Conservation (phyloP, 2,329 filamentous ascomycete species). For the Colletotrichum sublineola region DNA sequence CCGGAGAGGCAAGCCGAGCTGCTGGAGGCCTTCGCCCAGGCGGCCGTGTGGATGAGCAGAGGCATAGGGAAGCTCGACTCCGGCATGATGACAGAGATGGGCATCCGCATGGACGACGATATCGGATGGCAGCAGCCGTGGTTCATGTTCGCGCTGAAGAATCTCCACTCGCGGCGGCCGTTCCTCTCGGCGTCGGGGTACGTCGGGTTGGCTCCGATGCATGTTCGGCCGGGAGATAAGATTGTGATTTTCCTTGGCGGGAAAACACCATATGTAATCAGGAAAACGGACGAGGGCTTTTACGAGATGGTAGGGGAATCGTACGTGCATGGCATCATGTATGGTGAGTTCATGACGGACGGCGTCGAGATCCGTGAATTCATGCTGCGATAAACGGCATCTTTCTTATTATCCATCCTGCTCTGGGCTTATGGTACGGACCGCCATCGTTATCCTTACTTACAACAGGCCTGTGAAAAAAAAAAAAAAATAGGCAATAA, state of each 20-base stretch:
- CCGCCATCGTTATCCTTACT: too few relatives aligned
- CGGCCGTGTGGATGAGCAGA: constrained; percentile 2
- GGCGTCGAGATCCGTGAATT: background rate
- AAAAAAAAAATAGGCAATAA: background rate
- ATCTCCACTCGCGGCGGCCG: constrained; percentile 18
- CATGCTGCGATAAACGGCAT: background rate
- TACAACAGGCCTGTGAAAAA: too few relatives aligned
- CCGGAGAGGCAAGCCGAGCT: constrained; percentile 17
- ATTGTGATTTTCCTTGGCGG: constrained; percentile 35
- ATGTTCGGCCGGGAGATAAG: constrained; percentile 3
- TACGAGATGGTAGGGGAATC: constrained; percentile 13
- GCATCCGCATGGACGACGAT: constrained; percentile 1
- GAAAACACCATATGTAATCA: constrained; percentile 35
- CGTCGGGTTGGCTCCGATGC: constrained; percentile 31
- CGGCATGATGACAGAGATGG: background rate
- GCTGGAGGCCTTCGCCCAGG: constrained; percentile 9
- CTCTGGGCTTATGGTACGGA: accelerated
- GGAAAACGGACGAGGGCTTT: background rate
- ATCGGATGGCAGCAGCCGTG: constrained; percentile 15
- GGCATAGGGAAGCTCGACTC: background rate
- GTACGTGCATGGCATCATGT: constrained; percentile 36
- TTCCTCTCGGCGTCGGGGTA: constrained; percentile 23
- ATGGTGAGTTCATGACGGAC: constrained; percentile 25
- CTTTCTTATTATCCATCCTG: background rate
- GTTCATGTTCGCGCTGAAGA: constrained; percentile 15